phyloP scores from a whole-genome alignment of 2,329 filamentous ascomycete species.

The Aspergillus flavus region DNA sequence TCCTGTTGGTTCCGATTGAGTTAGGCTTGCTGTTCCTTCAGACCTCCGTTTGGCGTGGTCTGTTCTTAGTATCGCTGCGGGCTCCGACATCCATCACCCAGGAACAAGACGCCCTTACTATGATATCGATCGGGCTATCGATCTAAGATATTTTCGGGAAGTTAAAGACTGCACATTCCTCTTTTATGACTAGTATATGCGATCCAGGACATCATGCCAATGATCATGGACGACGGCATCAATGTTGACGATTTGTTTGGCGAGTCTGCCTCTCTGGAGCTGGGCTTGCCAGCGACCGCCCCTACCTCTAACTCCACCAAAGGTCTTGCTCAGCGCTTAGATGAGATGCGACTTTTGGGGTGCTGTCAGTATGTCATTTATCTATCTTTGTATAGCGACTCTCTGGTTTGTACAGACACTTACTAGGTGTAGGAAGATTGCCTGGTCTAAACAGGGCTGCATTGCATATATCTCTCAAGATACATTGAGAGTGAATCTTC shows the following conservation, averaged over 20 bases:
- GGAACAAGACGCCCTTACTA: neutral
- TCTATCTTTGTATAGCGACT: neutral
- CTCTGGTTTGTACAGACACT: conserved; percentile 11
- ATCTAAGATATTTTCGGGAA: neutral
- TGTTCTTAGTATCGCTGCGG: neutral
- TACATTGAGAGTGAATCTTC: conserved; percentile 70
- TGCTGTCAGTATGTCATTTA: conserved; percentile 73
- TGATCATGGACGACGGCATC: conserved; percentile 61
- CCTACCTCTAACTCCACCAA: conserved; percentile 56
- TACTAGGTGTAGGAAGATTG: conserved; percentile 64
- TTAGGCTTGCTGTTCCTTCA: neutral
- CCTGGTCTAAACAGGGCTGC: conserved; percentile 85
- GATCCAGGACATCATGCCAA: conserved; percentile 41
- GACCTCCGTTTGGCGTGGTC: neutral
- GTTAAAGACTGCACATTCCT: neutral
- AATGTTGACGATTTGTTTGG: conserved; percentile 76
- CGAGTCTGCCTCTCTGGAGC: conserved; percentile 61
- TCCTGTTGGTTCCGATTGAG: neutral
- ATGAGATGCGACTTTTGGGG: conserved; percentile 73
- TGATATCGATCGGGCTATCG: neutral
- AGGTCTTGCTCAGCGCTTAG: conserved; percentile 71
- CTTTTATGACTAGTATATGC: neutral
- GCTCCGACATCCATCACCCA: neutral
- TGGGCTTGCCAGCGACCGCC: conserved; percentile 55
- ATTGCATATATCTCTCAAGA: conserved; percentile 79